Evolutionary conservation across 768 basidiomycete genomes (phyloP).

Genomic region (Rhodotorula taiwanensis): DNA sequence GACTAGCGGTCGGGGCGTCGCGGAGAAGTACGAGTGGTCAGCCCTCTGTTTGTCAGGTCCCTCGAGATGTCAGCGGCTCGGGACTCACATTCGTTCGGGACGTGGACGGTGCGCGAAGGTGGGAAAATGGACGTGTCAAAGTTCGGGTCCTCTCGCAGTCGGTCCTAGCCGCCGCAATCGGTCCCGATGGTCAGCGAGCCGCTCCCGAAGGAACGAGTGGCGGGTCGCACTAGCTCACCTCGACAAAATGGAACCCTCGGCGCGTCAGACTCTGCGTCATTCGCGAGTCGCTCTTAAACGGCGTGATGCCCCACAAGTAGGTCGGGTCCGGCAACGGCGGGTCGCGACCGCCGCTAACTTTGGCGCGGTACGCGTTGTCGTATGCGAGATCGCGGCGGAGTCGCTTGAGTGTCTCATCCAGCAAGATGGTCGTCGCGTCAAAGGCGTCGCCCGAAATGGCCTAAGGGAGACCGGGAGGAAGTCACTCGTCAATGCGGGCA

Average conservation of each 20-base stretch:
- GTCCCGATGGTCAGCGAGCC: too few species aligned
- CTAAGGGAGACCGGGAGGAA: neutral
- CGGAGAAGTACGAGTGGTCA: too few species aligned
- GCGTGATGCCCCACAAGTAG: constrained; percentile 21
- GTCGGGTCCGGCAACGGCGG: constrained; percentile 1
- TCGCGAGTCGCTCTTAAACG: constrained; percentile 8
- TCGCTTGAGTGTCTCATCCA: constrained; percentile 16
- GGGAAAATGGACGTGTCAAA: constrained; percentile 12
- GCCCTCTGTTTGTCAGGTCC: too few species aligned
- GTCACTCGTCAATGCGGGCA: neutral
- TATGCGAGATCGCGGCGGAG: neutral
- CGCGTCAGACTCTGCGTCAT: constrained; percentile 16
- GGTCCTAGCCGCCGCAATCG: too few species aligned
- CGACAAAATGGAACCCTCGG: constrained; percentile 4
- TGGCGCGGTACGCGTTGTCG: neutral
- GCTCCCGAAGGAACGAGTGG: too few species aligned
- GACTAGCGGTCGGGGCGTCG: neutral
- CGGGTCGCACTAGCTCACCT: neutral
- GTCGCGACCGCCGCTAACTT: neutral
- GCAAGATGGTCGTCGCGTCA: constrained; percentile 17
- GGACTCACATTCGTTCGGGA: constrained; percentile 18
- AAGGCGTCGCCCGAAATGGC: constrained; percentile 15
- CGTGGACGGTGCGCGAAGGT: constrained; percentile 8
- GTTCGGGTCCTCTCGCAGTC: neutral
- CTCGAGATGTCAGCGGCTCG: too few species aligned